Evolutionary conservation across 1,284 basidiomycete species (phyloP).

Genomic region (Ganoderma lingzhi): DNA sequence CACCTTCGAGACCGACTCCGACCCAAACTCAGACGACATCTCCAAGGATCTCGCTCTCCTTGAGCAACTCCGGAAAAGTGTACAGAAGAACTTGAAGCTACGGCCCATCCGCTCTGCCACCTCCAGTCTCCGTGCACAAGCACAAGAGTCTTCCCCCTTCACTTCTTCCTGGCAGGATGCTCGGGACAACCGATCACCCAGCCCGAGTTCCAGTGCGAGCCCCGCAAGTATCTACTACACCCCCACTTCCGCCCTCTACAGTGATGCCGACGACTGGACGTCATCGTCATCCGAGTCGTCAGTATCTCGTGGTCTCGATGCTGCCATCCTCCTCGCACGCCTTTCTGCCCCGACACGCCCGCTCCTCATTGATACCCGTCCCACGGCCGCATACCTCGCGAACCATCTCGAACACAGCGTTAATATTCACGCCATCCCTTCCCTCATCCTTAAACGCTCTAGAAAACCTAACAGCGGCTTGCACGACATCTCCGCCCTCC

Average conservation of each 20-base stretch:
- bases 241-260: constrained; percentile 52
- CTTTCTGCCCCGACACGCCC: constrained; percentile 62
- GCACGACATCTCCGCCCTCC: constrained; percentile 69
- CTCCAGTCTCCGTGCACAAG: constrained; percentile 30
- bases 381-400: constrained; percentile 67
- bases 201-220: constrained; percentile 56
- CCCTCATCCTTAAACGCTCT: constrained; percentile 86
- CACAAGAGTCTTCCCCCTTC: constrained; percentile 42
- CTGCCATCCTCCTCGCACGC: constrained; percentile 57
- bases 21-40: constrained; percentile 56
- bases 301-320: constrained; percentile 51
- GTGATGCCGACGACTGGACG: constrained; percentile 38
- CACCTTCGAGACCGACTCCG: constrained; percentile 40
- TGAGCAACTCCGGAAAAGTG: constrained; percentile 70
- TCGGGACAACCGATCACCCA: constrained; percentile 48
- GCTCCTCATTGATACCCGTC: constrained; percentile 83
- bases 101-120: constrained; percentile 69
- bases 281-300: constrained; percentile 37
- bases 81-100: constrained; percentile 77
- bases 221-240: constrained; percentile 67
- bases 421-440: constrained; percentile 81
- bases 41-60: constrained; percentile 71
- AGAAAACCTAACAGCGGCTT: constrained; percentile 71
- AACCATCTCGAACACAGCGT: constrained; percentile 73
- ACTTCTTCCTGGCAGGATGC: constrained; percentile 37